Conservation (phyloP, 306 rosid species). For the Aeschynomene evenia region DNA sequence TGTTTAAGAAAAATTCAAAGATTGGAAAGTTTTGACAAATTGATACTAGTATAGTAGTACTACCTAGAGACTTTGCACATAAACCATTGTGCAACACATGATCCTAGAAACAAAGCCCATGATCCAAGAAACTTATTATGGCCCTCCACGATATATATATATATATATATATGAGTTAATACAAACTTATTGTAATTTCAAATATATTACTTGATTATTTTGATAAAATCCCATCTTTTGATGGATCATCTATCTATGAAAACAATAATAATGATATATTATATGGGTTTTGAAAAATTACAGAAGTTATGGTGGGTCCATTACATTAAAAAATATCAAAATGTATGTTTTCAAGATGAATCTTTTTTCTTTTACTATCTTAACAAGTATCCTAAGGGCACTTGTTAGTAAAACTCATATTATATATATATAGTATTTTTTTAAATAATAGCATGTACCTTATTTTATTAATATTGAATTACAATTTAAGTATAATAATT, state of each 20-base stretch:
- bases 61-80: slow-evolving; percentile 31
- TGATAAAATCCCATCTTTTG: background rate
- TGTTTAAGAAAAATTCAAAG: slow-evolving; percentile 31
- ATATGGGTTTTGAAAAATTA: too few species aligned
- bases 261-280: too few species aligned
- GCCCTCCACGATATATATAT: slow-evolving; percentile 32
- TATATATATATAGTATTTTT: too few species aligned
- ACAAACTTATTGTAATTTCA: background rate
- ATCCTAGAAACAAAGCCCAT: slow-evolving; percentile 49
- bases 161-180: slow-evolving; percentile 26
- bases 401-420: too few species aligned
- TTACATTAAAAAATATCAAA: too few species aligned
- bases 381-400: too few species aligned
- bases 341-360: too few species aligned
- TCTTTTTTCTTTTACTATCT: too few species aligned
- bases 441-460: background rate
- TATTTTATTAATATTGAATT: too few species aligned
- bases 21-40: slow-evolving; percentile 28
- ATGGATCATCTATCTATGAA: background rate
- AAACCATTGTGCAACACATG: slow-evolving; percentile 43
- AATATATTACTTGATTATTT: background rate
- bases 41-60: too few species aligned
- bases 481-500: too few species aligned
- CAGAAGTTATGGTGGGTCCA: too few species aligned
- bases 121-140: slow-evolving; percentile 61